Percentiles rank a stretch among this genome's conserved stretches.
Conservation (phyloP, 176 grass and related monocot genomes). For the Neostapfia colusana region DNA sequence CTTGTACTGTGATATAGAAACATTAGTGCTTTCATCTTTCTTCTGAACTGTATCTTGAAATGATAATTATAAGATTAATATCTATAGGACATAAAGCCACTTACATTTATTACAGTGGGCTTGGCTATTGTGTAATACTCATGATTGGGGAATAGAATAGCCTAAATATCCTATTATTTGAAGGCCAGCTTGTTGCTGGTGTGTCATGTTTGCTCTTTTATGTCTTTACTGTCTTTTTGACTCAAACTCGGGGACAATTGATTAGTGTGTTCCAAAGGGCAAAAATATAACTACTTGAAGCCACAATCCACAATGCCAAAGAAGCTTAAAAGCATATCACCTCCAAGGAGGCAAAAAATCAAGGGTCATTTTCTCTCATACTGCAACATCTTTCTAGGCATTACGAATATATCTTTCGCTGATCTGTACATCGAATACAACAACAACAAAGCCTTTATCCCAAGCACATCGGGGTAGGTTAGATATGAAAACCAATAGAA, state of each 20-base stretch:
- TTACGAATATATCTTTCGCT: background rate
- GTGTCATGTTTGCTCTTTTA: background rate
- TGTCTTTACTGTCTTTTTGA: background rate
- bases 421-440: constrained; percentile 1
- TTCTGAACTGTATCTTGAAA: constrained; percentile 7
- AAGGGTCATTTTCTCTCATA: background rate
- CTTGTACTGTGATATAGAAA: constrained; percentile 1
- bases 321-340: background rate
- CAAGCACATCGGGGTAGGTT: too few relatives aligned
- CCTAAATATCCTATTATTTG: background rate
- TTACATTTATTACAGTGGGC: background rate
- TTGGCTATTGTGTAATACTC: constrained; percentile 1
- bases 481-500: too few relatives aligned
- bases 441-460: too few relatives aligned
- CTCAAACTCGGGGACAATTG: background rate
- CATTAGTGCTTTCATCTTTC: background rate
- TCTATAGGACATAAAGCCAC: constrained; percentile 8
- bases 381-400: background rate
- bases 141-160: background rate
- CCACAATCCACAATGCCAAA: background rate
- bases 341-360: background rate
- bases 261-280: background rate
- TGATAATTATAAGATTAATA: constrained; percentile 1
- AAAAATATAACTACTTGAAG: constrained; percentile 2
- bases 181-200: background rate